Base-by-base conservation (phyloP, 73 alveolate genomes). In the Paramecium pentaurelia region DNA sequence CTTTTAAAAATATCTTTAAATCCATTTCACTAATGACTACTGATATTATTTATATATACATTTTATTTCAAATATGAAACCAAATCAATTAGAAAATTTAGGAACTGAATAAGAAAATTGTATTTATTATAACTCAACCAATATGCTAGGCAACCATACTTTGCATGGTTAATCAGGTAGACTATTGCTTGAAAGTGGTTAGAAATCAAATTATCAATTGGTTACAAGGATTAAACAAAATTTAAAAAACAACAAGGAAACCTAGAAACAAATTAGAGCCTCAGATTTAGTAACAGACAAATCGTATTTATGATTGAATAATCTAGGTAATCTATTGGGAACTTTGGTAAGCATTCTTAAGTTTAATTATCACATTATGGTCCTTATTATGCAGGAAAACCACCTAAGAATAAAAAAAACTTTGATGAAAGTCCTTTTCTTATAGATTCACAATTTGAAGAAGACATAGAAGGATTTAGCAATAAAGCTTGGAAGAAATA, bases 401-500 rank as follows among this genome's bases (percentile, higher is more conserved):
- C 84, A 64, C 84, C 84, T 8, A 64, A 32, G 47, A 64, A 32
- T 64, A 64, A 64, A 64, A 34, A 64, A 32, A 32, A 32, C 47
- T 32, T 28, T 32, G 84, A 64, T 64, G 84, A 64, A 64, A 64
- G 84, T 34, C 84, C 84, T 32, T 34, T 64, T 64, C 49, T 64
- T 2, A 28, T 64, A 6, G 84, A 64, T 64, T 64, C 84, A 1
- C 28, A 25, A 64, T 12, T 6, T 0, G 47, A 64, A 32, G 84
- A 34, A 64, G 84, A 64, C 12, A 34, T 27, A 0, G 87, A 73
- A 16, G 91, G 91, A 22, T 80, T 80, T n/a, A 80, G 77, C 58
- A 80, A 80, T 80, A 20, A 45, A 20, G 75, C 58, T 80, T 80
- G 91, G 91, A 80, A 36, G 47, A 44, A 42, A 40, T 27, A 47